Conservation (phyloP, 352 stramenopile species). For the Globisporangium viniferum region DNA sequence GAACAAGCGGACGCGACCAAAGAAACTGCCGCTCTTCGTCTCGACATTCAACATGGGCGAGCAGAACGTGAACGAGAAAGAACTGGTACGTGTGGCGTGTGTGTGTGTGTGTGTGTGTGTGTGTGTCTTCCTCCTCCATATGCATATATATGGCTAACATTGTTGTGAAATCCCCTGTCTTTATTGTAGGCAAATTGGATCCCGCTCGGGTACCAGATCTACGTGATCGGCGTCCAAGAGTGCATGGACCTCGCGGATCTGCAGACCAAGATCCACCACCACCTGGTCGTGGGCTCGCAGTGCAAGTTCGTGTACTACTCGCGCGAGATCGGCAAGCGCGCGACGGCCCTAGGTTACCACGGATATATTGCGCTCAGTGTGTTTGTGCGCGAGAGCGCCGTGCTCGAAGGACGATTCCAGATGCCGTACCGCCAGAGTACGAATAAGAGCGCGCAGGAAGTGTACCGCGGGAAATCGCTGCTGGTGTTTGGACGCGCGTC, state of each 20-base stretch:
- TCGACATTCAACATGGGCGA: constrained; percentile 89
- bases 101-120: constrained; percentile 5
- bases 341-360: constrained; percentile 79
- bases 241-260: constrained; percentile 84
- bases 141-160: not conserved
- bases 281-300: constrained; percentile 50
- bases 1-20: constrained; percentile 13
- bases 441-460: constrained; percentile 64
- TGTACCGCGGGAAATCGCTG: constrained; percentile 76
- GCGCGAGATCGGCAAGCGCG: constrained; percentile 77
- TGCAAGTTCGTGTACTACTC: constrained; percentile 75
- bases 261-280: constrained; percentile 57
- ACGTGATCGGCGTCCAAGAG: constrained; percentile 40
- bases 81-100: constrained; percentile 38
- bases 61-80: constrained; percentile 48
- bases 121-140: not conserved
- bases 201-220: constrained; percentile 20
- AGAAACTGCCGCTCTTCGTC: constrained; percentile 64
- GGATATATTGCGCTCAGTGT: constrained; percentile 86
- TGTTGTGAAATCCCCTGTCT: not conserved
- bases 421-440: constrained; percentile 55
- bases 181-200: constrained; percentile 62
- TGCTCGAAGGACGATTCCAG: constrained; percentile 59
- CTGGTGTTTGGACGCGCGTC: constrained; percentile 68
- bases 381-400: constrained; percentile 68